Evolutionary conservation across 192 early-diverging fungal species (phyloP).

Genomic region (Backusella tarrabulga): DNA sequence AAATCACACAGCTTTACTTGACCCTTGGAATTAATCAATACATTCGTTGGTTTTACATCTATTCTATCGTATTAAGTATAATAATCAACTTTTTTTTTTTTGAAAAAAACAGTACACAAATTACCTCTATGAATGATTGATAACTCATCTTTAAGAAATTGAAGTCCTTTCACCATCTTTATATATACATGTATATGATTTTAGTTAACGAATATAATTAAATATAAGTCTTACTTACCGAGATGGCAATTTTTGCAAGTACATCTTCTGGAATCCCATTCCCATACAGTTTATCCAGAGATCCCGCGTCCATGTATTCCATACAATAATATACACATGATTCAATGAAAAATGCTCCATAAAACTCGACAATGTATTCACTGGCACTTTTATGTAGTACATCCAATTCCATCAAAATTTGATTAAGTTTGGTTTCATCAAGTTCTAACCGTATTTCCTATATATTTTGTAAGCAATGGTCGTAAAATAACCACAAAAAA

Average conservation of each 20-base stretch:
- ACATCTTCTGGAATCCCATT: constrained; percentile 80
- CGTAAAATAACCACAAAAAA: background rate
- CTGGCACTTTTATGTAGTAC: constrained; percentile 85
- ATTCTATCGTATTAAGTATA: background rate
- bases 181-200: too few species aligned
- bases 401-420: constrained; percentile 95
- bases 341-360: constrained; percentile 94
- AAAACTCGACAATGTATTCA: constrained; percentile 93
- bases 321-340: constrained; percentile 96
- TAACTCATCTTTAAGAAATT: constrained; percentile 83
- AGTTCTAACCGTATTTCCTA: constrained; percentile 89
- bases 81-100: background rate
- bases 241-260: constrained; percentile 67
- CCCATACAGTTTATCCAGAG: constrained; percentile 78
- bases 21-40: constrained; percentile 80
- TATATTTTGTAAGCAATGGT: background rate
- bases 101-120: too few species aligned
- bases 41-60: constrained; percentile 96
- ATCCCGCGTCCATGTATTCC: constrained; percentile 98
- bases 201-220: constrained; percentile 12
- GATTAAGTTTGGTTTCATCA: constrained; percentile 81
- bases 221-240: constrained; percentile 45
- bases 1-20: constrained; percentile 96
- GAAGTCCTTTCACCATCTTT: constrained; percentile 79
- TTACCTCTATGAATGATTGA: constrained; percentile 84